Base-by-base conservation (phyloP, 306 rosid species). In the Vachellia collinsii region DNA sequence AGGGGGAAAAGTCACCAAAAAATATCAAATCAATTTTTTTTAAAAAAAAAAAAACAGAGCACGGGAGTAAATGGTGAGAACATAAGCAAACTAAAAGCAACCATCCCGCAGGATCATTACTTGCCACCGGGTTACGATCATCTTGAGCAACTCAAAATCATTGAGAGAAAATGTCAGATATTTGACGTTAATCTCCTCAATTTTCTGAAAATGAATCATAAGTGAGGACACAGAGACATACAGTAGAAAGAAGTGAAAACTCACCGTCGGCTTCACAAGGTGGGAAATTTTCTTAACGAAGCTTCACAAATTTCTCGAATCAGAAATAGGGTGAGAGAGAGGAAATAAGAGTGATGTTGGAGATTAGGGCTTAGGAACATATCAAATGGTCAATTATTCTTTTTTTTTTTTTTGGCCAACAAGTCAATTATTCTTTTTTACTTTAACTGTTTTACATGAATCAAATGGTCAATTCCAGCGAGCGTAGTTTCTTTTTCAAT, bases 211-310 rank as follows among this genome's bases (percentile, higher is more conserved):
- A 68, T 11, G 53, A 67, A 67, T 34, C 43, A 67, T 34, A 39
- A 10, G 16, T 3, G 50, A 10, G 53, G 42, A 42, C n/a, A 41
- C 36, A 42, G 51, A 41, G 47, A 12, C 36, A 68, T n/a, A 47
- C 53, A 68, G 12, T 3, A 43, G 56, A 20, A 44, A 20, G 38
- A 12, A 68, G 73, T 11, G 51, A 42, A 20, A 68, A 68, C 73
- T 42, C 53, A 42, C 73, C 73, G 38, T 43, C 74, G 74, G 56
- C 2, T 13, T 70, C 29, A 22, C 74, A 14, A 50, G 34, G 74
- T 6, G 56, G 7, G 39, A 11, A 43, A n/a, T 41, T 68, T 20
- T 20, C 53, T 1, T 19, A 43, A 43, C 29, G 20, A 70, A 70
- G 51, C 29, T 19, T 39, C 1, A 67, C 36, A 17, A 12, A 12